Evolutionary conservation across 129 eudicot genomes (phyloP).

Genomic region (Escallonia rubra): DNA sequence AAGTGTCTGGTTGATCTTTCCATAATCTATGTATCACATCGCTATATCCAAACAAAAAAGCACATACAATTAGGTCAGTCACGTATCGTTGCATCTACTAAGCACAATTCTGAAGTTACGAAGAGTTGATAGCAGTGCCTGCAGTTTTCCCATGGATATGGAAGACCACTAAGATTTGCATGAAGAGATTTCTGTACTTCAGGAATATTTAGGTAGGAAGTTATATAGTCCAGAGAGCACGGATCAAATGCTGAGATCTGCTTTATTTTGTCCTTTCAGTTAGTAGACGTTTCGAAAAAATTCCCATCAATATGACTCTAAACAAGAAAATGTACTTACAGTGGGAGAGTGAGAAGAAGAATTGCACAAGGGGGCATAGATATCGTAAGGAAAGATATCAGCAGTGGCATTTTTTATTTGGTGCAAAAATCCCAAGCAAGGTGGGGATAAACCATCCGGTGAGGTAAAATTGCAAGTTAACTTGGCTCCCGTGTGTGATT

Average conservation of each 20-base stretch:
- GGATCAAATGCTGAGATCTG: constrained; percentile 19
- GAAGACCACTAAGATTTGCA: constrained; percentile 6
- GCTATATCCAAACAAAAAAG: not conserved
- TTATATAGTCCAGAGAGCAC: constrained; percentile 13
- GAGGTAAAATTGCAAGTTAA: constrained; percentile 16
- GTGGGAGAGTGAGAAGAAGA: constrained; percentile 1
- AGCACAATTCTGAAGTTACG: not conserved
- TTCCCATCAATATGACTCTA: too few species aligned
- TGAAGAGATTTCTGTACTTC: constrained; percentile 9
- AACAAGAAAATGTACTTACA: not conserved
- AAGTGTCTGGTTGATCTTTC: not conserved
- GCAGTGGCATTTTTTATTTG: not conserved
- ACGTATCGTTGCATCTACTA: too few species aligned
- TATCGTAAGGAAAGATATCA: not conserved
- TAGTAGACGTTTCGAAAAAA: not conserved
- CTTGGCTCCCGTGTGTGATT: constrained; percentile 1
- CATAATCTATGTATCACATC: not conserved
- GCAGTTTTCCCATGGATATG: constrained; percentile 11
- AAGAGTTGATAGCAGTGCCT: not conserved
- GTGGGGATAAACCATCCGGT: not conserved
- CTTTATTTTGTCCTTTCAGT: not conserved
- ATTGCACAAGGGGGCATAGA: constrained; percentile 10
- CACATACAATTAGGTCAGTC: too few species aligned
- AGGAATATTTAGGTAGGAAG: constrained; percentile 13
- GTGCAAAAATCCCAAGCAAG: not conserved